Conservation (phyloP, 345 rosid genomes). For the Hypericum androsaemum region DNA sequence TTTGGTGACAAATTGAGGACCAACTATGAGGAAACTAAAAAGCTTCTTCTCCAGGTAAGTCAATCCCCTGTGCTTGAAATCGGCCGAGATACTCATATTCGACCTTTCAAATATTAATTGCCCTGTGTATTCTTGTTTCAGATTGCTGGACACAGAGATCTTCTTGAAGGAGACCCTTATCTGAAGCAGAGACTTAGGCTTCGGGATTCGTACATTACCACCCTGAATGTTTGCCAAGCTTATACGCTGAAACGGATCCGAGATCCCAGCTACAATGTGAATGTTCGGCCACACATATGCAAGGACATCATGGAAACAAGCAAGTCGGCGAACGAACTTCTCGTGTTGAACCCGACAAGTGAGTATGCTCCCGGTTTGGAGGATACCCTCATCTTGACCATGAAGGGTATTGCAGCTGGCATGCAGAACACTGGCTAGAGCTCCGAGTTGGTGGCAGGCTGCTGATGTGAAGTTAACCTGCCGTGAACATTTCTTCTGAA, state of each 20-base stretch:
- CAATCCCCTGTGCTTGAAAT: background rate
- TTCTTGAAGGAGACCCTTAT: conserved; percentile 94
- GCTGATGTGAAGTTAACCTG: too few species aligned
- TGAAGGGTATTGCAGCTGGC: conserved; percentile 98
- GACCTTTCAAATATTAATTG: background rate
- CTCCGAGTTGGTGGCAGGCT: too few species aligned
- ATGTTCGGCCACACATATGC: conserved; percentile 65
- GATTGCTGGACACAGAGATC: conserved; percentile 94
- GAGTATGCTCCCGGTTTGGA: conserved; percentile 91
- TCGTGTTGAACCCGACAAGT: conserved; percentile 68
- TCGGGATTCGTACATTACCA: conserved; percentile 92
- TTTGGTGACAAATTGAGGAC: conserved; percentile 66
- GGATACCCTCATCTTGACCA: conserved; percentile 95
- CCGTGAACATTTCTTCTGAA: too few species aligned
- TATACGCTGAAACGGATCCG: conserved; percentile 88
- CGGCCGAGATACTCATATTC: background rate
- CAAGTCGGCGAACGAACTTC: conserved; percentile 66
- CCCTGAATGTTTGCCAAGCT: conserved; percentile 90
- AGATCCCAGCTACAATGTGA: conserved; percentile 70
- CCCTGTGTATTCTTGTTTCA: conserved; percentile 12
- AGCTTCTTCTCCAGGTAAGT: conserved; percentile 74
- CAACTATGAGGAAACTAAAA: conserved; percentile 74
- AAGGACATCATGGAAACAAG: conserved; percentile 68
- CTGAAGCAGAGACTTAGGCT: conserved; percentile 87
- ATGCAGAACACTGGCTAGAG: conserved; percentile 86